Base-by-base conservation (phyloP, 2,329 filamentous ascomycete genomes). In the Monosporascus sp. region DNA sequence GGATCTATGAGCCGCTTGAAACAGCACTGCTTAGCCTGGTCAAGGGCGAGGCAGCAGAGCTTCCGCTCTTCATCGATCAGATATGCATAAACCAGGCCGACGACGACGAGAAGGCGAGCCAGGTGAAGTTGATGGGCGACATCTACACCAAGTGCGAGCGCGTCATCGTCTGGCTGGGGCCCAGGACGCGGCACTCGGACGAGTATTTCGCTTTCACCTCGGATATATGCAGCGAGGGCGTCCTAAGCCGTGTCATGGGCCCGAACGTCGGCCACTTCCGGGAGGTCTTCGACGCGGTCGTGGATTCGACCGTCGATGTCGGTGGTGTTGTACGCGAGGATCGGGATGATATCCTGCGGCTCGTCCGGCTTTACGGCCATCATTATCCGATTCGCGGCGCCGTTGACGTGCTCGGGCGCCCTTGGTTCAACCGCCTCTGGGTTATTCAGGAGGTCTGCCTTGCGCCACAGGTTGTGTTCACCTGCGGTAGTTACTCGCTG, bases 391-490 rank as follows among this genome's bases (percentile, higher is more conserved):
- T 68, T 1, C 50, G 57, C 3, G 65, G 62, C 6, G 53, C 62
- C n/a, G 47, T 54, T 1, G 66, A 67, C 25, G 55, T 70, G 2
- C 55, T 70, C 27, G 50, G 57, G 14, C 59, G 67, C 4, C 7
- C 51, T 1, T 71, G 68, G 68, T 64, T 66, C 51, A 57, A 51
- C 22, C 67, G 69, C 5, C 54, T 71, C 1, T 72, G 69, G 70
- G 64, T 61, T 3, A 65, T 71, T 6, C 69, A 70, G 54, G 69
- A 71, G 45, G 62, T 62, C 1, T 57, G 53, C 49, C 38, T 60
- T n/a, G 52, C 56, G 7, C 22, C 41, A 6, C 36, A 50, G 3
- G 39, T 60, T 14, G 50, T 36, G 4, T 57, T 62, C 20, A 34
- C 52, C 34, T 60, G 55, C 22, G 59, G 58, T 3, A 41, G 50